Base-by-base conservation (phyloP, 2,329 filamentous ascomycete genomes). In the Colletotrichum cereale region DNA sequence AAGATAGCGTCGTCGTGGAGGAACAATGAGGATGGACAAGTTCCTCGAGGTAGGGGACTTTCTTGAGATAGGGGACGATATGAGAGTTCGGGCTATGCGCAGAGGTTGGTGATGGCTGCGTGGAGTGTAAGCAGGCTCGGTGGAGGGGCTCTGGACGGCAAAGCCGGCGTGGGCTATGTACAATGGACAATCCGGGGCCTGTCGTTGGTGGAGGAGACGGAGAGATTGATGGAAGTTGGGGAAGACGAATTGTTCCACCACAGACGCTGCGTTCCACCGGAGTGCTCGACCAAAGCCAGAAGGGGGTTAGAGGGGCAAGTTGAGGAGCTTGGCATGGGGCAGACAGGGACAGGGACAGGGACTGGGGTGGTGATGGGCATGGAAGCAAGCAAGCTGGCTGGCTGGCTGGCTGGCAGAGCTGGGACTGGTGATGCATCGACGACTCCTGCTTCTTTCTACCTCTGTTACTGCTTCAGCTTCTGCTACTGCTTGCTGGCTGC, bases 171-270 rank as follows among this genome's bases (percentile, higher is more conserved):
- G 50, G 53, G 55, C 52, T 16, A 63, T 63, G 40, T 34, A 53
- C 36, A 69, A 60, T 53, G 64, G 40, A 60, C 55, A 74, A 67
- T 68, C 47, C 53, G 64, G 29, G 31, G 62, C 29, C 31, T 64
- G 67, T 73, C 73, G 71, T 74, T 74, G 73, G 73, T 74, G 73
- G 73, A 74, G 64, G 71, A 70, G 68, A 71, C 60, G 71, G 67
- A 67, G 62, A 71, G 70, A 67, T 56, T 71, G 71, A 67, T 67
- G 70, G 66, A 69, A 67, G 61, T 72, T 61, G 61, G 62, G 67
- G 58, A 66, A 55, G 73, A 62, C 31, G 64, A 74, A 72, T 74
- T 74, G 71, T 74, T 74, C 73, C 73, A 74, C 73, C 73, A 74
- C 66, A 74, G 73, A 73, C 50, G 57, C 71, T 40, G 71, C 61